Evolutionary conservation across 352 stramenopile species (phyloP), one percentile per base, ranked within the genome.

Genomic region (Phytophthora capsici): DNA sequence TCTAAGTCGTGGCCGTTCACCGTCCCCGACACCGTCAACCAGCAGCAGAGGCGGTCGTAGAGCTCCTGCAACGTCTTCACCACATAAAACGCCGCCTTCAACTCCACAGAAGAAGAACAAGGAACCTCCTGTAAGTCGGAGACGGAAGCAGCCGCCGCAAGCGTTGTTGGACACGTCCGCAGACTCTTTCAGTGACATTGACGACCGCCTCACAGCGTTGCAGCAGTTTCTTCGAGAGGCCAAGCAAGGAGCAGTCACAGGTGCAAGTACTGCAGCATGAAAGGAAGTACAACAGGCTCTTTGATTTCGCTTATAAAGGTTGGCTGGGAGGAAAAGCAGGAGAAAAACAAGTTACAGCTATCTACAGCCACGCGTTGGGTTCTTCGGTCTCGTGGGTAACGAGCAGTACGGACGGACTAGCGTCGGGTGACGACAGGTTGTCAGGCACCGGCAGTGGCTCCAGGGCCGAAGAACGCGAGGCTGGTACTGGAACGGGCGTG

Each of bases 181-280:
- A 4, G 84, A 93, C 47, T 93, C 84, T 36, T 93, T 95, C 57
- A 93, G 83, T 38, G 86, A 95, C 50, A 92, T 95, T 48, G 87
- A 95, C 58, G 85, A 94, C n/a, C 78, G 87, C 6, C 62, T 94
- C 32, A 93, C 82, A 25, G 87, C 86, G 12, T 60, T 95, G 26
- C 86, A 94, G 51, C 75, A 94, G 61, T 95, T 95, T 25, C 73
- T 95, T 23, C 82, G 84, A 68, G 77, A 94, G 46, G 86, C 87
- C 38, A 94, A 94, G 60, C 78, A 91, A 71, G 74, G 75, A 44
- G 36, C 26, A 54, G 28, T 45, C 26, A 40, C 46, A 9, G 54
- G 46, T 26, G 44, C 55, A 9, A 70, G 52, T 19, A 73, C 63
- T 10, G 68, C 68, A 23, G 63, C 69, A 19, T 77, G 47, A 45